A percentile compares a stretch with the other conserved stretches of the same genome.
These are phyloP conservation scores for Globisporangium rhizosaccharum DNA, from an alignment of 352 stramenopile species.

Conservation along the genomic window DNA sequence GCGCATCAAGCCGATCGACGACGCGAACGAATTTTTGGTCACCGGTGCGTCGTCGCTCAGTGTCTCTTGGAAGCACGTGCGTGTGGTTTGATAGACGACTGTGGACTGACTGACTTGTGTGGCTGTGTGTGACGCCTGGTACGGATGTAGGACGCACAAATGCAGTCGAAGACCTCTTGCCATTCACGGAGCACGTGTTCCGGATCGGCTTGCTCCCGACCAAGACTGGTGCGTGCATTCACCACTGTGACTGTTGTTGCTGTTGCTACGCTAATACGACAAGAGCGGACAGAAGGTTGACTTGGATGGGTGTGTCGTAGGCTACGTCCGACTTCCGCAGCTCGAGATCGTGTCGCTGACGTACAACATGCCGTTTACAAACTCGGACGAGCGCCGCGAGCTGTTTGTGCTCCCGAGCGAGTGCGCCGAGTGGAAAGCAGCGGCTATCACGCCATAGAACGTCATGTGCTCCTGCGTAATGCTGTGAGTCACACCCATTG, in stretches of 20 bases:
- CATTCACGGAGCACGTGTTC: conserved; percentile 59
- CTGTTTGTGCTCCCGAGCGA: conserved; percentile 70
- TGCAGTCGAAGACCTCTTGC: conserved; percentile 65
- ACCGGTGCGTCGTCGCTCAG: conserved; percentile 25
- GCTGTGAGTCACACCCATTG: too few relatives aligned
- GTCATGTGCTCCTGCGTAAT: too few relatives aligned
- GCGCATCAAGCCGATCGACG: conserved; percentile 61
- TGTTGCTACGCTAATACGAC: too few relatives aligned
- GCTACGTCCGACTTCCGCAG: conserved; percentile 60
- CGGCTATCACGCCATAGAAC: not conserved
- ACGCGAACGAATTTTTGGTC: conserved; percentile 73
- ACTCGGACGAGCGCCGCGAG: conserved; percentile 64
- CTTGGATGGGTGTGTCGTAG: conserved; percentile 13
- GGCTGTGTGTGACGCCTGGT: not conserved
- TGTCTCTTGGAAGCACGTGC: not conserved
- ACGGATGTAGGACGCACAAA: conserved; percentile 47
- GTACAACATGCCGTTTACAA: conserved; percentile 58
- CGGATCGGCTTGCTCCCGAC: conserved; percentile 63
- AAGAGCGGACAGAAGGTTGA: conserved; percentile 6
- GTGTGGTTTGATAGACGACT: not conserved
- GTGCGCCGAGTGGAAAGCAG: conserved; percentile 40
- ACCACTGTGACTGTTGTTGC: not conserved
- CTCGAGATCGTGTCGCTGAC: conserved; percentile 76
- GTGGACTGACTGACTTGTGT: conserved; percentile 1
- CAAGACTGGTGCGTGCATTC: conserved; percentile 51